Percentiles rank a stretch among this genome's conserved stretches.
Evolutionary conservation across 495 filamentous ascomycete species (phyloP).

Genomic region (Penicillium angulare): DNA sequence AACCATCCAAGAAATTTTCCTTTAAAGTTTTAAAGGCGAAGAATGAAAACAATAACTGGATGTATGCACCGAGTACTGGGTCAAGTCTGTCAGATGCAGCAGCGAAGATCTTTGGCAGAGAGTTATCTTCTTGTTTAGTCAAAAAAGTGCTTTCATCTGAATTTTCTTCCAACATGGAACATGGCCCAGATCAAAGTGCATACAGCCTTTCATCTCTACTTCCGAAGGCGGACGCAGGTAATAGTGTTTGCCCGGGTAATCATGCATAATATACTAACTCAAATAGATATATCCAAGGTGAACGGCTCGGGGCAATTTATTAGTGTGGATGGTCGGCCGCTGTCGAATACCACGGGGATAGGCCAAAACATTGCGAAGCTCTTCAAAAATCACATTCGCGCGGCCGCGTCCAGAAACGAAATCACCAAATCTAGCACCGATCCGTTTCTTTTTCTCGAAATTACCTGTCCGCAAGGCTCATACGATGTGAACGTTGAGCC

Average conservation of each 20-base stretch:
- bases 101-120: slow-evolving; percentile 66
- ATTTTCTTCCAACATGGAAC: slow-evolving; percentile 6
- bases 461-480: slow-evolving; percentile 64
- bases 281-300: slow-evolving; percentile 50
- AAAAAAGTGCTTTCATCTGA: slow-evolving; percentile 32
- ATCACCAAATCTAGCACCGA: slow-evolving; percentile 40
- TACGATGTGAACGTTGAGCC: slow-evolving; percentile 93
- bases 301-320: slow-evolving; percentile 61
- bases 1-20: slow-evolving; percentile 59
- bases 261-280: slow-evolving; percentile 8
- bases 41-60: slow-evolving; percentile 62
- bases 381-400: slow-evolving; percentile 58
- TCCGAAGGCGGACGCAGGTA: slow-evolving; percentile 50
- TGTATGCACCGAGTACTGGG: slow-evolving; percentile 62
- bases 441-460: slow-evolving; percentile 72
- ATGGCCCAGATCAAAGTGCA: slow-evolving; percentile 1
- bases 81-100: slow-evolving; percentile 63
- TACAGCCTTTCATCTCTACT: slow-evolving; percentile 60
- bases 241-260: neutral
- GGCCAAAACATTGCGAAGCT: slow-evolving; percentile 62
- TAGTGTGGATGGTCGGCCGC: slow-evolving; percentile 74
- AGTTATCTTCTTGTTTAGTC: slow-evolving; percentile 56
- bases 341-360: slow-evolving; percentile 62
- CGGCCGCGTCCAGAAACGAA: slow-evolving; percentile 23
- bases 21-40: slow-evolving; percentile 67